Evolutionary conservation across 2,329 filamentous ascomycete species (phyloP), one percentile per base, ranked within the genome.

Genomic region (Cercospora brassicicola): DNA sequence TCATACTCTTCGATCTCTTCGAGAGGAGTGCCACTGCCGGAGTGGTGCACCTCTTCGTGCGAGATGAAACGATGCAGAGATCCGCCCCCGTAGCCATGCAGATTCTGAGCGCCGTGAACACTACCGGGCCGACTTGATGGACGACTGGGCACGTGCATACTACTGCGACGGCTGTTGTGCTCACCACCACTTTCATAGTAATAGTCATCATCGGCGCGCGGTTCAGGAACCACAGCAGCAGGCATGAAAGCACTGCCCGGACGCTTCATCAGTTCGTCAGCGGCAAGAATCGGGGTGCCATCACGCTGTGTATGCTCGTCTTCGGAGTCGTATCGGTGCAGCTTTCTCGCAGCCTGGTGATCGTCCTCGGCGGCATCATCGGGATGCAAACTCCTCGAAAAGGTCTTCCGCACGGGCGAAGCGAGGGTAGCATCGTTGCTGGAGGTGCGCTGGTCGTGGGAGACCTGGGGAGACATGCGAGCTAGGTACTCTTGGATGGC

Each of bases 1-100:
- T 98, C 94, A 76, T 98, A 98, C 78, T 98, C 94, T 75, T 94
- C 90, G 4, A 96, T 91, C 75, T 96, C 91, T 74, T 96, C 93
- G 8, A 96, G 82, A 4, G 91, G 92, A 3, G 90, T 93, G 53
- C 85, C 82, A 56, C 82, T 78, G 23, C 84, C 83, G 57, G 78
- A 78, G 39, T 74, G 73, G 64, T 74, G 73, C 20, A 88, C 85
- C 59, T 84, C 82, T 20, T 82, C 81, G 45, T 83, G 83, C 15
- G 84, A 88, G 81, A 76, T 82, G 81, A 79, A 90, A 78, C 79
- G 90, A 63, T 82, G 79, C 57, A 86, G 76, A 56, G 82, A 83
- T 71, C 85, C 88, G 76, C 90, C 88, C 8, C 68, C 68, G 57
- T 75, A 75, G 48, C 64, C 65, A 56, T 72, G 60, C 30, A 70